Conservation (phyloP, 495 filamentous ascomycete species). For the Aspergillus ostianus region DNA sequence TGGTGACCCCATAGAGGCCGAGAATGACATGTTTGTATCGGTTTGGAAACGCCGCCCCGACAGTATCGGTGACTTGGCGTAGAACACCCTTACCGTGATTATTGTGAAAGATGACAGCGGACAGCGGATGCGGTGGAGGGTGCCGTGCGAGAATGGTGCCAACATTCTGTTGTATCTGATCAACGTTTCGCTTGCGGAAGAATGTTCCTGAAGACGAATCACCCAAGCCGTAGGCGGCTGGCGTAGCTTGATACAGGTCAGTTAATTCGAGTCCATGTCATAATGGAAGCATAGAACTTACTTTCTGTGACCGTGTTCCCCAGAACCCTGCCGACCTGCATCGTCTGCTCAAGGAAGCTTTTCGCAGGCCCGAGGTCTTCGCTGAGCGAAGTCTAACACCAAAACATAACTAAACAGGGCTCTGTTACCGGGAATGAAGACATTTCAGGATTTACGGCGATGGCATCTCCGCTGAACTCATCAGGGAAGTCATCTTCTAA, state of each 20-base stretch:
- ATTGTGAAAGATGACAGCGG: constrained; percentile 17
- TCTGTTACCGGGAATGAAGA: constrained; percentile 9
- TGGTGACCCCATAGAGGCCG: constrained; percentile 10
- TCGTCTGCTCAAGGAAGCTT: constrained; percentile 13
- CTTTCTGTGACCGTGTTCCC: constrained; percentile 15
- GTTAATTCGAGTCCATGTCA: constrained; percentile 10
- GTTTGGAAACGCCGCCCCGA: constrained; percentile 14
- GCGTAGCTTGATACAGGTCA: constrained; percentile 13
- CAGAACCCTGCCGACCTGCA: constrained; percentile 11
- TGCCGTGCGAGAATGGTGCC: constrained; percentile 13
- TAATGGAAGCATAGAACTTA: constrained; percentile 9
- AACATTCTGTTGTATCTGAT: constrained; percentile 6
- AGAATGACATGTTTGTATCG: constrained; percentile 14
- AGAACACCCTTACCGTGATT: constrained; percentile 16
- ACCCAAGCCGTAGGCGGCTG: constrained; percentile 17
- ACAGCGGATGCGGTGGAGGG: constrained; percentile 16
- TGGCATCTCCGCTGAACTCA: constrained; percentile 19
- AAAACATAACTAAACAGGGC: constrained; percentile 12
- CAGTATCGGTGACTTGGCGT: constrained; percentile 9
- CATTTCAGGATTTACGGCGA: constrained; percentile 15
- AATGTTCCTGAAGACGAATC: constrained; percentile 17
- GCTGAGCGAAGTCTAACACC: constrained; percentile 10
- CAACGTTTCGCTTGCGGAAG: constrained; percentile 20
- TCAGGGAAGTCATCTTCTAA: constrained; percentile 13
- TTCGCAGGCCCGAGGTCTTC: constrained; percentile 9